phyloP scores from a whole-genome alignment of 1,139 yeast genomes.

The Diutina ranongensis region DNA sequence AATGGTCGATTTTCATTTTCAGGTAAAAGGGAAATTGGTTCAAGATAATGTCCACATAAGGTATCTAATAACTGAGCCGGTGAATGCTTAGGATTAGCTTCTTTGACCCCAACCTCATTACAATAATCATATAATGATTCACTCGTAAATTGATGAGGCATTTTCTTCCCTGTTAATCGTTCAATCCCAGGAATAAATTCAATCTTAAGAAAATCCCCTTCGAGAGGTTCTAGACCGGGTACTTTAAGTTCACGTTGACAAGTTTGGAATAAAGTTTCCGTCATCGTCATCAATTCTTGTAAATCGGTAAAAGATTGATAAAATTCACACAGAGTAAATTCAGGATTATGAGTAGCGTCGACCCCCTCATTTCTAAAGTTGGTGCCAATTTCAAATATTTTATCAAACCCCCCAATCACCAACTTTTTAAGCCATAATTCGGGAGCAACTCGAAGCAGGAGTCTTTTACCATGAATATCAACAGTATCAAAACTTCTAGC shows the following conservation, averaged over 20 bases:
- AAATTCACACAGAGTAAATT: constrained; percentile 88
- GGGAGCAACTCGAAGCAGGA: constrained; percentile 81
- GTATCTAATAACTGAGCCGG: constrained; percentile 54
- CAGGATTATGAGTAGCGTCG: constrained; percentile 91
- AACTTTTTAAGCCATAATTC: constrained; percentile 85
- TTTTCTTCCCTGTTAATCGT: constrained; percentile 24
- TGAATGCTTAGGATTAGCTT: constrained; percentile 34
- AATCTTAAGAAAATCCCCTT: constrained; percentile 20
- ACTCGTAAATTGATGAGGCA: constrained; percentile 30
- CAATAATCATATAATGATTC: constrained; percentile 29
- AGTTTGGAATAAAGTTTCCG: constrained; percentile 44
- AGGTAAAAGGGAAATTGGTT: constrained; percentile 35
- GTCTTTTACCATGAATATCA: constrained; percentile 28
- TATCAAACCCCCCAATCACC: constrained; percentile 75
- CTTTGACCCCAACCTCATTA: constrained; percentile 15
- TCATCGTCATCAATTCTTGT: constrained; percentile 51
- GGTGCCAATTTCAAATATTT: constrained; percentile 76
- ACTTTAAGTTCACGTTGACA: constrained; percentile 13
- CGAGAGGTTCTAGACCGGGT: constrained; percentile 9
- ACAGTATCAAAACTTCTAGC: constrained; percentile 72
- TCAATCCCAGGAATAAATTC: constrained; percentile 56
- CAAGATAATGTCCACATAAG: constrained; percentile 51
- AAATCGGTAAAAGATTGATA: constrained; percentile 71
- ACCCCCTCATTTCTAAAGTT: constrained; percentile 88
- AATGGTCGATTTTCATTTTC: constrained; percentile 38